Conservation (phyloP, 768 basidiomycete genomes). For the Amanita rimosa region DNA sequence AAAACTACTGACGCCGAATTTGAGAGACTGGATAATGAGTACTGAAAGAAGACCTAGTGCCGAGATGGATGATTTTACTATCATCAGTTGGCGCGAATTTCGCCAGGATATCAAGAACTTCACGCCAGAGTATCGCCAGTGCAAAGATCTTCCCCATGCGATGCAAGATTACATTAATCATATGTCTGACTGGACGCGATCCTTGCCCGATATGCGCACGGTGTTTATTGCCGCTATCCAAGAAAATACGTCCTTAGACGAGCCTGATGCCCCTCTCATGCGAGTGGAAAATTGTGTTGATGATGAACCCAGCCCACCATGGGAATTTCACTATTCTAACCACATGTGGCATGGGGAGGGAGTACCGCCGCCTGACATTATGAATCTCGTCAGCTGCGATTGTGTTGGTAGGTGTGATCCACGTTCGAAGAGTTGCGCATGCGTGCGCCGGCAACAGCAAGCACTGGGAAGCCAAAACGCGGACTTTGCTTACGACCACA, state of each 20-base stretch:
- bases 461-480: slow-evolving; percentile 20
- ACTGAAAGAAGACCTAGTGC: not conserved
- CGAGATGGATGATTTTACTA: slow-evolving; percentile 20
- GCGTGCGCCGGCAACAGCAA: slow-evolving; percentile 44
- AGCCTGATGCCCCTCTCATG: slow-evolving; percentile 61
- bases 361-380: slow-evolving; percentile 55
- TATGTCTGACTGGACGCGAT: slow-evolving; percentile 27
- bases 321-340: slow-evolving; percentile 87
- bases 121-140: slow-evolving; percentile 19
- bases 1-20: not conserved
- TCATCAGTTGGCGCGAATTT: slow-evolving; percentile 26
- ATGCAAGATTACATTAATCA: slow-evolving; percentile 60
- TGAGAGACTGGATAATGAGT: not conserved
- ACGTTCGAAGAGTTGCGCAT: slow-evolving; percentile 60
- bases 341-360: slow-evolving; percentile 61
- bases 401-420: slow-evolving; percentile 74
- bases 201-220: slow-evolving; percentile 30
- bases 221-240: slow-evolving; percentile 58
- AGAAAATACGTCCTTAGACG: slow-evolving; percentile 54
- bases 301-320: slow-evolving; percentile 57
- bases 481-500: slow-evolving; percentile 63
- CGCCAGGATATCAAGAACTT: slow-evolving; percentile 23
- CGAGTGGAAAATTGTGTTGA: slow-evolving; percentile 59
- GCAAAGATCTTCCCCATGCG: slow-evolving; percentile 46
- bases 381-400: slow-evolving; percentile 51